These are phyloP conservation scores for Microthlaspi erraticum DNA, from an alignment of 345 rosid genomes.

Conservation along the genomic window DNA sequence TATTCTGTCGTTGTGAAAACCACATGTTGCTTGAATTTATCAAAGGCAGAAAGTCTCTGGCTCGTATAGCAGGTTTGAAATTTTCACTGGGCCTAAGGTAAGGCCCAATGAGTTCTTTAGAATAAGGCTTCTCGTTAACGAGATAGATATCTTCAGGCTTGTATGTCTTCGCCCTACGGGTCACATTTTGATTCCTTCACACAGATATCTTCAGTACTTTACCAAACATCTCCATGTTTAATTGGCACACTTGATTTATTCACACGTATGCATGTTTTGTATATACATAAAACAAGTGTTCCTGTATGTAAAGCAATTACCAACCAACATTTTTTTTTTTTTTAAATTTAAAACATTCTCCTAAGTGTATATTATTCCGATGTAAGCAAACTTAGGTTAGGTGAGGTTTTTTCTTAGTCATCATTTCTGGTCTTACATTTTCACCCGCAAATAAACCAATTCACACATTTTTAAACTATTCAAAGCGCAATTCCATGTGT, in stretches of 20 bases:
- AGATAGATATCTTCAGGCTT: neutral
- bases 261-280: neutral
- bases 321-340: conserved; percentile 25
- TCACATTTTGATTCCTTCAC: too few relatives aligned
- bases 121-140: neutral
- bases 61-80: neutral
- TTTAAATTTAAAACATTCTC: conserved; percentile 29
- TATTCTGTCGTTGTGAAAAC: conserved; percentile 14
- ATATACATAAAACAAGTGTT: conserved; percentile 26
- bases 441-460: conserved; percentile 1
- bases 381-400: conserved; percentile 36
- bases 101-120: conserved; percentile 14
- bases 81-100: neutral
- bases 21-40: conserved; percentile 8
- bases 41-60: conserved; percentile 20
- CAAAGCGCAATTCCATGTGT: neutral
- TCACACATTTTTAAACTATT: neutral
- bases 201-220: too few relatives aligned
- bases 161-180: too few relatives aligned
- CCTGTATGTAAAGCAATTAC: conserved; percentile 28
- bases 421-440: conserved; percentile 24
- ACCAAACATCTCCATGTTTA: too few relatives aligned
- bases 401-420: conserved; percentile 33
- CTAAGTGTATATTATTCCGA: neutral
- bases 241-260: neutral